phyloP scores from a whole-genome alignment of 257 asterid genomes.

The Nicotiana otophora region DNA sequence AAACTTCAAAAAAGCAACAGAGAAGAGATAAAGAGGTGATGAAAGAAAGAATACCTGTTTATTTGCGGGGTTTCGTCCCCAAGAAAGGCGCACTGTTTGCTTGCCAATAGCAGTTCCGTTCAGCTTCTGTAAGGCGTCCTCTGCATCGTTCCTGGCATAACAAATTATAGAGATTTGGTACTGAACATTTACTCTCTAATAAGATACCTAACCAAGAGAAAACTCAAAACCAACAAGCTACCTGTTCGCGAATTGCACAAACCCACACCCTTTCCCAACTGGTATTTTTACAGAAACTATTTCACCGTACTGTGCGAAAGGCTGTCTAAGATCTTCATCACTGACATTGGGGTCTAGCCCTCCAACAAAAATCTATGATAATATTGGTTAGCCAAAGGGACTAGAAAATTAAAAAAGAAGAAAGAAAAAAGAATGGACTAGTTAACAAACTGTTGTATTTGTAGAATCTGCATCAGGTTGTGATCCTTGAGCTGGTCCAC shows the following conservation, averaged over 20 bases:
- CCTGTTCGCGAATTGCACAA: conserved; percentile 87
- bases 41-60: conserved; percentile 29
- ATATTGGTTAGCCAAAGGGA: conserved; percentile 23
- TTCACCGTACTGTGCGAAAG: conserved; percentile 79
- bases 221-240: conserved; percentile 16
- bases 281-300: conserved; percentile 80
- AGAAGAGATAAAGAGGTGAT: not conserved
- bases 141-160: conserved; percentile 40
- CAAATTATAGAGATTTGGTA: not conserved
- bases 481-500: conserved; percentile 58
- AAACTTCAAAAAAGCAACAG: not conserved
- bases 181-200: not conserved
- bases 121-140: conserved; percentile 45
- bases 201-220: not conserved
- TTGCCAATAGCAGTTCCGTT: conserved; percentile 36
- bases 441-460: conserved; percentile 77
- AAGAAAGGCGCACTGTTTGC: conserved; percentile 43
- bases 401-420: not conserved
- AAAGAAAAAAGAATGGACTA: conserved; percentile 15
- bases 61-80: conserved; percentile 50
- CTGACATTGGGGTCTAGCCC: conserved; percentile 80
- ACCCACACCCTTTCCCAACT: conserved; percentile 89
- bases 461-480: conserved; percentile 77
- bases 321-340: conserved; percentile 84
- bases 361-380: conserved; percentile 82